Evolutionary conservation across 805 yeast genomes (phyloP).

Genomic region (Wickerhamiella bombiphila): DNA sequence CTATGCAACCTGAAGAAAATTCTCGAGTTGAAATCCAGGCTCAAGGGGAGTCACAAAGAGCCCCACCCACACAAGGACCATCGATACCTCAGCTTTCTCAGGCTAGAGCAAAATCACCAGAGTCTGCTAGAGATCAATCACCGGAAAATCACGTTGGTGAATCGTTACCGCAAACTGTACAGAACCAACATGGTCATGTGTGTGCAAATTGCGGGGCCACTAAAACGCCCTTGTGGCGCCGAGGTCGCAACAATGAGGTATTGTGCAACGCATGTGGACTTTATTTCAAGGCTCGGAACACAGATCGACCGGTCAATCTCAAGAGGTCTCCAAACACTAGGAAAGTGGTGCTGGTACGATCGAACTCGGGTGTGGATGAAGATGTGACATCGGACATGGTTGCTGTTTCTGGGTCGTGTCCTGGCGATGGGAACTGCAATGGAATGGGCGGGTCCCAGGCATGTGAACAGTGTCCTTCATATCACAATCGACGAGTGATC

Average conservation of each 20-base stretch:
- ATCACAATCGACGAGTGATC: slow-evolving; percentile 40
- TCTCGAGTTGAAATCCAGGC: too few species aligned
- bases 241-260: slow-evolving; percentile 83
- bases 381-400: background rate
- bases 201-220: slow-evolving; percentile 88
- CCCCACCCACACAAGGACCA: too few species aligned
- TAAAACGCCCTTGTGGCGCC: slow-evolving; percentile 88
- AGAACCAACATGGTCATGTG: slow-evolving; percentile 18
- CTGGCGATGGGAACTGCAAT: slow-evolving; percentile 68
- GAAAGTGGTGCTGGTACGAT: slow-evolving; percentile 3
- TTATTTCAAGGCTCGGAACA: slow-evolving; percentile 44
- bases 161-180: background rate
- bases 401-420: slow-evolving; percentile 37
- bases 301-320: slow-evolving; percentile 51
- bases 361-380: background rate
- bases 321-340: slow-evolving; percentile 27
- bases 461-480: slow-evolving; percentile 75
- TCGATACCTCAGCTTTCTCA: too few species aligned
- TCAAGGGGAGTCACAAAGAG: too few species aligned
- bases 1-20: too few species aligned
- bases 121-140: too few species aligned
- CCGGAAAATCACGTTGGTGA: too few species aligned
- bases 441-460: slow-evolving; percentile 78
- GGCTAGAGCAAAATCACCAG: too few species aligned
- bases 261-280: slow-evolving; percentile 95